Percentiles rank a stretch among this genome's conserved stretches.
Conservation (phyloP, 352 stramenopile species). For the Thalassiosira allenii region DNA sequence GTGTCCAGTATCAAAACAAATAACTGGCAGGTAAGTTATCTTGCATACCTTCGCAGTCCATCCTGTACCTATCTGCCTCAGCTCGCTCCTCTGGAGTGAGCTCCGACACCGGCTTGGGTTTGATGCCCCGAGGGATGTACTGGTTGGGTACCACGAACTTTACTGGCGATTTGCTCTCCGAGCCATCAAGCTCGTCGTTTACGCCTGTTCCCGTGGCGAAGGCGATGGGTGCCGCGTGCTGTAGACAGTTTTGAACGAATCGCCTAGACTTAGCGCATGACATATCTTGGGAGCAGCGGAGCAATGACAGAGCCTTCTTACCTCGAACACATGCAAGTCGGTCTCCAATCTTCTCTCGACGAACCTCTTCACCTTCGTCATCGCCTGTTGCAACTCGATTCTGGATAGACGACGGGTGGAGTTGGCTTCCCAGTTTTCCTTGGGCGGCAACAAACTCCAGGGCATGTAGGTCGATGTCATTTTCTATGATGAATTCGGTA, state of each 20-base stretch:
- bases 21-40: too few species aligned
- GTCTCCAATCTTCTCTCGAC: conserved; percentile 53
- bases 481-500: too few species aligned
- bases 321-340: conserved; percentile 66
- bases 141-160: conserved; percentile 54
- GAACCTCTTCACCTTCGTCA: conserved; percentile 52
- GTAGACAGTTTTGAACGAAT: too few species aligned
- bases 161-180: conserved; percentile 51
- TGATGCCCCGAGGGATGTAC: conserved; percentile 51
- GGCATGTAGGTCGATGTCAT: conserved; percentile 5
- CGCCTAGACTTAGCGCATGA: too few species aligned
- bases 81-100: conserved; percentile 25
- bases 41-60: conserved; percentile 72
- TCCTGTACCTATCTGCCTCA: conserved; percentile 25
- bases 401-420: conserved; percentile 48
- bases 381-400: conserved; percentile 54
- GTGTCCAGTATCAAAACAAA: too few species aligned
- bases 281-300: too few species aligned
- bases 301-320: too few species aligned
- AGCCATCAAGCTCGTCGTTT: conserved; percentile 67
- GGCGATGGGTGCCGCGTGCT: conserved; percentile 57
- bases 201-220: conserved; percentile 53
- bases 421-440: conserved; percentile 54
- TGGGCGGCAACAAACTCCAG: conserved; percentile 27
- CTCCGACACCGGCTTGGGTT: conserved; percentile 18